phyloP scores from a whole-genome alignment of 768 basidiomycete genomes.

The Crassisporium funariophilum region DNA sequence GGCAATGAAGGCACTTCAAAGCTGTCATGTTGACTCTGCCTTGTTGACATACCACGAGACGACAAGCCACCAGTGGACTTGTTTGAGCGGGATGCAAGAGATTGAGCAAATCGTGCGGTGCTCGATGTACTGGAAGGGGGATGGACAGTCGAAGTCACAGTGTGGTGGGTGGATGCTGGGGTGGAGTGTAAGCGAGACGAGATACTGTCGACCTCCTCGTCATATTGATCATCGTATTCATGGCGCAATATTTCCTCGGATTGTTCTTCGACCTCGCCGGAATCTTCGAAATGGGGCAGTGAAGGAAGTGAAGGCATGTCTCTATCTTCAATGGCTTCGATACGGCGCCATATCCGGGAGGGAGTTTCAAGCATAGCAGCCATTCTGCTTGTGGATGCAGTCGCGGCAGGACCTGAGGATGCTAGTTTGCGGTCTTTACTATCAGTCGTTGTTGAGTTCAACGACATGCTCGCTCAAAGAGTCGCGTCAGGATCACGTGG shows the following conservation, averaged over 20 bases:
- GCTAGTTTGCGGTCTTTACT: no score
- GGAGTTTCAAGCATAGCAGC: conserved; percentile 75
- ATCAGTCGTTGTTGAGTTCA: no score
- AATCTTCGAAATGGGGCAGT: conserved; percentile 71
- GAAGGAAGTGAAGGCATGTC: conserved; percentile 86
- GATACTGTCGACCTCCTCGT: conserved; percentile 42
- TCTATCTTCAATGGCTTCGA: conserved; percentile 70
- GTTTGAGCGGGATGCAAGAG: conserved; percentile 51
- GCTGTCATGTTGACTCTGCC: conserved; percentile 42
- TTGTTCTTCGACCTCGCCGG: conserved; percentile 39
- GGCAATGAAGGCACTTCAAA: conserved; percentile 67
- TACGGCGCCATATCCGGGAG: conserved; percentile 82
- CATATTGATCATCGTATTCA: conserved; percentile 38
- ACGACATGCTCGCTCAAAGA: no score
- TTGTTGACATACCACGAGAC: conserved; percentile 32
- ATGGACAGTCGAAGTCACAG: conserved; percentile 46
- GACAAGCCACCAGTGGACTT: conserved; percentile 45
- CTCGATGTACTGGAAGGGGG: conserved; percentile 46
- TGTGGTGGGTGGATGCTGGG: conserved; percentile 53
- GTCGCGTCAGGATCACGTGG: no score
- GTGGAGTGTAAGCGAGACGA: conserved; percentile 68
- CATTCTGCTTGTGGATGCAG: no score
- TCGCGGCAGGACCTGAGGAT: no score
- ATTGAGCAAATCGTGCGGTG: conserved; percentile 52
- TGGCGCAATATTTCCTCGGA: conserved; percentile 26